Evolutionary conservation across 768 basidiomycete species (phyloP).

Genomic region (Xerocomus spinulosus): DNA sequence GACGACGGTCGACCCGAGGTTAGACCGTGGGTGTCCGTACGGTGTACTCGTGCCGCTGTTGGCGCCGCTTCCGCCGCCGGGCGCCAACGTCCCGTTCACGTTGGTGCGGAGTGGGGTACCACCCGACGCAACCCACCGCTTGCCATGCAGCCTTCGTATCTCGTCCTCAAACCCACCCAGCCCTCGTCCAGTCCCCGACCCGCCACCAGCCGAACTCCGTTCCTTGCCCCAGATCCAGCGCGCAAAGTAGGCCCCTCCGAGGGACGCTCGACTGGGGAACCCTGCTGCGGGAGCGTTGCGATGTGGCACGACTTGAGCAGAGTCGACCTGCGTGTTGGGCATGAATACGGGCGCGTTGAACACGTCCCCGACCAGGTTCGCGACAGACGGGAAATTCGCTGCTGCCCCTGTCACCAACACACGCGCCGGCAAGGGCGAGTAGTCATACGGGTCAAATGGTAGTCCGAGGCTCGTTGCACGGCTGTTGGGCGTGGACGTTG

Average conservation of each 20-base stretch:
- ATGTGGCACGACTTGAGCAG: constrained; percentile 64
- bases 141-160: constrained; percentile 62
- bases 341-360: constrained; percentile 81
- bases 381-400: constrained; percentile 78
- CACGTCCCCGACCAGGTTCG: constrained; percentile 74
- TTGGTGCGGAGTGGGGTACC: constrained; percentile 57
- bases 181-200: constrained; percentile 32
- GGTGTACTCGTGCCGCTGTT: constrained; percentile 70
- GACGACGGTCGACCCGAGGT: constrained; percentile 49
- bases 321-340: constrained; percentile 70
- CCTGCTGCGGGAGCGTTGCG: constrained; percentile 69
- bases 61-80: constrained; percentile 42
- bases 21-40: constrained; percentile 48
- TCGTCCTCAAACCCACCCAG: constrained; percentile 77
- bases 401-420: constrained; percentile 74
- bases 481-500: constrained; percentile 15
- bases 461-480: constrained; percentile 50
- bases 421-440: constrained; percentile 56
- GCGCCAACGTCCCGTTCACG: constrained; percentile 39
- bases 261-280: constrained; percentile 62
- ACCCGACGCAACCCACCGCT: constrained; percentile 70
- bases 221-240: constrained; percentile 85
- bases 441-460: constrained; percentile 77
- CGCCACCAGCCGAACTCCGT: constrained; percentile 28
- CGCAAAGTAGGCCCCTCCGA: constrained; percentile 76